phyloP scores from a whole-genome alignment of 2,329 filamentous ascomycete species.

The Fusarium fujikuroi region DNA sequence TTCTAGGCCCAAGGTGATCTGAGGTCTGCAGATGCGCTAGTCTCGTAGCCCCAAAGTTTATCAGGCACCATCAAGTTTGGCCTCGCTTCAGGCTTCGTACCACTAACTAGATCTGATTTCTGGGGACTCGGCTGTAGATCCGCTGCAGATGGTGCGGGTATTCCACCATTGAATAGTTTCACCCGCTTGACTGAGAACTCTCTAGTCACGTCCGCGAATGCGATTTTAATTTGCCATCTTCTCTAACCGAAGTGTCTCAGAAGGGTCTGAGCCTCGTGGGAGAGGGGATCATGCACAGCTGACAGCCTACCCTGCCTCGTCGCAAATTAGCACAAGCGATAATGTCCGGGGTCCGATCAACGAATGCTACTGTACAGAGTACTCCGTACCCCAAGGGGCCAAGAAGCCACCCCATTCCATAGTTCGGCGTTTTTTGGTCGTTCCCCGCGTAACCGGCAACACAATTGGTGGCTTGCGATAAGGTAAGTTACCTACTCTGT shows the following conservation, averaged over 20 bases:
- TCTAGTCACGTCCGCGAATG: background rate
- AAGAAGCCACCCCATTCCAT: constrained; percentile 27
- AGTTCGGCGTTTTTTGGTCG: background rate
- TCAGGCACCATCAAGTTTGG: background rate
- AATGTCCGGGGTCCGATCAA: background rate
- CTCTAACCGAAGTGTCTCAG: background rate
- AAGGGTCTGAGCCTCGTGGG: constrained; percentile 5
- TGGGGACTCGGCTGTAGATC: background rate
- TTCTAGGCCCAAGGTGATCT: constrained; percentile 7
- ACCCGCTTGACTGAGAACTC: background rate
- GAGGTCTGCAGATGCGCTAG: constrained; percentile 11
- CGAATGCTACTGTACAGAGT: background rate
- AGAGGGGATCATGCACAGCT: background rate
- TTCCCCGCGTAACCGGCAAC: background rate
- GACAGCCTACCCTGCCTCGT: background rate
- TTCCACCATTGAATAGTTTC: background rate
- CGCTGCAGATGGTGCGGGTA: background rate
- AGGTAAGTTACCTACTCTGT: background rate
- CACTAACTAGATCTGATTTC: background rate
- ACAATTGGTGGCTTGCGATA: constrained; percentile 5
- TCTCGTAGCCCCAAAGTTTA: constrained; percentile 11
- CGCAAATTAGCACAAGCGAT: background rate
- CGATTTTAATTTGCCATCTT: background rate
- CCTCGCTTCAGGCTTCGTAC: background rate
- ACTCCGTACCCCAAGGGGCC: background rate